Percentiles rank a stretch among this genome's conserved stretches.
Conservation (phyloP, 2,329 filamentous ascomycete species). For the Shiraia sp. region DNA sequence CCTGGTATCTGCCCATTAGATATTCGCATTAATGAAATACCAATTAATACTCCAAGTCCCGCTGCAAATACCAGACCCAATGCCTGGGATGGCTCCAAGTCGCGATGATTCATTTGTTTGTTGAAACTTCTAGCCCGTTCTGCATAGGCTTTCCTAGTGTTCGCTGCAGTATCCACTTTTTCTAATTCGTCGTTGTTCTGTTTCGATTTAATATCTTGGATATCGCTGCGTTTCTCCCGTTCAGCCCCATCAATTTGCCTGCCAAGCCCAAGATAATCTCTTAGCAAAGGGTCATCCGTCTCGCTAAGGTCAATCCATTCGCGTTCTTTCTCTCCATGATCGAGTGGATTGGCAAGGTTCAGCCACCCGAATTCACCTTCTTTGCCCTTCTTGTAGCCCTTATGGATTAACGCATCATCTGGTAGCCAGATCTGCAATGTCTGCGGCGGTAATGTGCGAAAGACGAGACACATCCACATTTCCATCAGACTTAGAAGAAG, state of each 20-base stretch:
- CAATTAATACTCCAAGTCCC: no score
- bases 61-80: no score
- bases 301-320: constrained; percentile 29
- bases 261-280: constrained; percentile 17
- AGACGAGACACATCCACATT: constrained; percentile 42
- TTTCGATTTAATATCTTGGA: constrained; percentile 1
- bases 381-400: constrained; percentile 8
- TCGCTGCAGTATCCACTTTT: neutral
- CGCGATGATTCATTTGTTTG: neutral
- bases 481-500: constrained; percentile 40
- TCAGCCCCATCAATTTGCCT: constrained; percentile 3
- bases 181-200: neutral
- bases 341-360: constrained; percentile 39
- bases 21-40: no score
- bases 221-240: constrained; percentile 1
- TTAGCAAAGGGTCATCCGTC: constrained; percentile 24
- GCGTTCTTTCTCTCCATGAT: constrained; percentile 26
- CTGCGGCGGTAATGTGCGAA: constrained; percentile 26
- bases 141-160: neutral
- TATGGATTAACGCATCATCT: neutral
- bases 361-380: constrained; percentile 26
- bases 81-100: no score
- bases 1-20: no score
- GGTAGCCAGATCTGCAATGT: constrained; percentile 30
- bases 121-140: constrained; percentile 3